Base-by-base conservation (phyloP, 345 rosid genomes). In the Bretschneidera sinensis region DNA sequence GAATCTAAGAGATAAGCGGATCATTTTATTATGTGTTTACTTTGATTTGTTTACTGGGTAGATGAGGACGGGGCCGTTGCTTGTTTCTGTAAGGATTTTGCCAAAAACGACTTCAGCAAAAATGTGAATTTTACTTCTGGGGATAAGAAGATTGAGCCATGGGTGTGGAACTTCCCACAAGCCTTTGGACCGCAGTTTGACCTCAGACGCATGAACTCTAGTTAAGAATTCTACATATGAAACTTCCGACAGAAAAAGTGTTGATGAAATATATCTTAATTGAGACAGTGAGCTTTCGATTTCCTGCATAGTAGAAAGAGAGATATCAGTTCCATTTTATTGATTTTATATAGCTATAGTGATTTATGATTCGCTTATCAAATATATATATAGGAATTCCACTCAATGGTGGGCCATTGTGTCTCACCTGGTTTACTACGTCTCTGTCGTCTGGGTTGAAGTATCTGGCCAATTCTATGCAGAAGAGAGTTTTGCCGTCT, bases 141-240 rank as follows among this genome's bases (percentile, higher is more conserved):
- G 97, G n/a, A 92, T 76, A 24, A 89, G 84, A 50, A 92, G 98
- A 75, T 92, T 92, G 55, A 92, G 89, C 98, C 98, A 92, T 65
- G 97, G 98, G 68, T 92, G 97, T 5, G 98, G 98, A 63, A 92
- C 89, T 72, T 89, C 97, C 98, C 96, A 92, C 55, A 89, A 78
- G 60, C 98, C 98, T 72, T 85, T 87, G 17, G 94, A 76, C 67
- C 89, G 64, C 21, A 92, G 78, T 61, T 87, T 87, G 49, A 85
- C 68, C 85, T 92, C 98, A 0, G 97, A 89, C 39, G 75, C 78
- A 57, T 89, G 96, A 61, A 92, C 98, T 65, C 98, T 83, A 69
- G 89, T 96, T 71, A 92, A 72, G 84, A 92, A 92, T 48, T 85
- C 86, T 53, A 81, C 51, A 60, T 87, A 92, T 51, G 90, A 58